These are phyloP conservation scores for Zostera marina DNA, from an alignment of 116 monocot genomes.

Conservation along the genomic window DNA sequence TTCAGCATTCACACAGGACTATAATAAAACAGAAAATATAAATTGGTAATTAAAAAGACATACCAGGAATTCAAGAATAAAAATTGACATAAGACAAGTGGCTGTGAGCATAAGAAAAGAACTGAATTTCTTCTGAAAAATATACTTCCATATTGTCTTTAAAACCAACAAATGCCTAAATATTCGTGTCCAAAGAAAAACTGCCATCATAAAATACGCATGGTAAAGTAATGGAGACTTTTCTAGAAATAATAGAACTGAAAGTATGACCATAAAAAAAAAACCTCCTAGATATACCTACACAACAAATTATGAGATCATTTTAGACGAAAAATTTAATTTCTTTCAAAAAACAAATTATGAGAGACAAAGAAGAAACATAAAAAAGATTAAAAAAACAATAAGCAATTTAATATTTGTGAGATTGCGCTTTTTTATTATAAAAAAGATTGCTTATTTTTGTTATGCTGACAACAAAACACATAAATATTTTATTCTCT, in stretches of 20 bases:
- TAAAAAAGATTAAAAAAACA: too few relatives aligned
- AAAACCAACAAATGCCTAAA: constrained; percentile 29
- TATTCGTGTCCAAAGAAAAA: constrained; percentile 61
- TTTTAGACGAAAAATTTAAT: too few relatives aligned
- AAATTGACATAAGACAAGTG: constrained; percentile 20
- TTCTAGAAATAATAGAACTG: constrained; percentile 48
- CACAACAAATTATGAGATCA: background rate
- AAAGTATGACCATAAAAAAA: constrained; percentile 34
- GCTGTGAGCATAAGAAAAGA: constrained; percentile 28
- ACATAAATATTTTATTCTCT: too few relatives aligned
- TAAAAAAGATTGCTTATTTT: too few relatives aligned
- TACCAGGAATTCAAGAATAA: constrained; percentile 80
- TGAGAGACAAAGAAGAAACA: too few relatives aligned
- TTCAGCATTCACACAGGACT: background rate
- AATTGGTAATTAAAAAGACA: background rate
- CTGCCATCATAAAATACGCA: constrained; percentile 54
- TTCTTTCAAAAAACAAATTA: too few relatives aligned
- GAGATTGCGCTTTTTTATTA: too few relatives aligned
- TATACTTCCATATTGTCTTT: constrained; percentile 29
- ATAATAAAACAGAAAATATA: background rate
- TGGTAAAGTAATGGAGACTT: constrained; percentile 73
- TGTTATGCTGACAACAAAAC: too few relatives aligned
- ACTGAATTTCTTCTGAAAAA: constrained; percentile 17
- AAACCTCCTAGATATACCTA: constrained; percentile 57
- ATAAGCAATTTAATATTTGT: too few relatives aligned